Base-by-base conservation (phyloP, 2,329 filamentous ascomycete genomes). In the Stenocarpella maydis region DNA sequence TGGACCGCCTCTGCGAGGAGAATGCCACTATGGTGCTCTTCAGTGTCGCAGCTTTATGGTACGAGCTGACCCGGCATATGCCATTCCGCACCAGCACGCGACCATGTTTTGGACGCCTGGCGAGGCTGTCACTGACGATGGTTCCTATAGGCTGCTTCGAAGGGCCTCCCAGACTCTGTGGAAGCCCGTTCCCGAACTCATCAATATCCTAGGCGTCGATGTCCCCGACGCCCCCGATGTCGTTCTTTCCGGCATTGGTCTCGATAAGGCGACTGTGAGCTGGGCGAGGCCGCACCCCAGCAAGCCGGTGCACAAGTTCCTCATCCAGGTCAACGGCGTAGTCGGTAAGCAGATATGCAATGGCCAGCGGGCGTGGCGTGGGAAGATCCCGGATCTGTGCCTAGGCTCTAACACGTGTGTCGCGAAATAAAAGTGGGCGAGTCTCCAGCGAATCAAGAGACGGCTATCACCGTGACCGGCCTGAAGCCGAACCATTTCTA, bases 281-380 rank as follows among this genome's bases (percentile, higher is more conserved):
- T 99, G 96, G 96, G 93, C 94, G 71, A 88, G 91, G 70, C 91
- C 93, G 0, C 88, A 85, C 3, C 79, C 82, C 52, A 88, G 87
- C 72, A 86, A 88, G 47, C 87, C 92, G 3, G 92, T 97, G 66
- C 87, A 94, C 65, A 97, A 95, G 81, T 96, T 97, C 77, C 87
- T 95, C 54, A 93, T 99, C 65, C 93, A 97, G 78, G 91, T 99
- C 73, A 98, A 99, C 80, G 95, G 95, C 50, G 91, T 95, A 52
- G 93, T 94, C 82, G 93, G 93, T 96, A 81, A 79, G 89, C 77
- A 63, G 21, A 17, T 15, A 49, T 31, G 17, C 58, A 21, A 47
- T 15, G 28, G 34, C 19, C 64, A 67, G 69, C 69, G 67, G 75
- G 69, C 76, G 70, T 66, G 8, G 68, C 55, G 53, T 63, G 68